phyloP scores from a whole-genome alignment of 192 early-diverging fungal genomes.

The Kickxella alabastrina region DNA sequence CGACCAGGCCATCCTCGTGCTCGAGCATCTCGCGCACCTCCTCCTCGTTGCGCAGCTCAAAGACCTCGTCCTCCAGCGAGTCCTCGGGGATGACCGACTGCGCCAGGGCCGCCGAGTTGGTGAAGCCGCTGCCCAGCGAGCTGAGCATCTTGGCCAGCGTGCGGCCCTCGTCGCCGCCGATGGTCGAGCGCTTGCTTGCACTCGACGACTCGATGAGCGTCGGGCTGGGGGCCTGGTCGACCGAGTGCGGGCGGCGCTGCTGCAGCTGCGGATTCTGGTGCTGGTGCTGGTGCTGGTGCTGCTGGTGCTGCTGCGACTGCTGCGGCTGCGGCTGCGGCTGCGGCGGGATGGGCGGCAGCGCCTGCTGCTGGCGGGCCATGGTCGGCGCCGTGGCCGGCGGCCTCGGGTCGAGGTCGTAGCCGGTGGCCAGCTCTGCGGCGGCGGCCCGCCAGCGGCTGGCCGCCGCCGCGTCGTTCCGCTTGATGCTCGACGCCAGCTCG shows the following conservation, averaged over 20 bases:
- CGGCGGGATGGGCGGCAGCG: too few relatives aligned
- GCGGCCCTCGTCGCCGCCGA: conserved; percentile 36
- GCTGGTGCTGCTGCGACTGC: too few relatives aligned
- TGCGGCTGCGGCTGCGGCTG: too few relatives aligned
- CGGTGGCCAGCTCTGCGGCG: conserved; percentile 30
- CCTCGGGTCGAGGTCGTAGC: conserved; percentile 27
- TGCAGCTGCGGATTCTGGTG: conserved; percentile 7
- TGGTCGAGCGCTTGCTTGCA: conserved; percentile 31
- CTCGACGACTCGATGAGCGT: not conserved
- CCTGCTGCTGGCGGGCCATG: not conserved
- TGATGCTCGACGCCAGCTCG: conserved; percentile 15
- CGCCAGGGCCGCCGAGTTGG: conserved; percentile 3
- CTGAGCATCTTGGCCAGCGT: conserved; percentile 46
- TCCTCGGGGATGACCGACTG: conserved; percentile 15
- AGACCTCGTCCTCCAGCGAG: conserved; percentile 9
- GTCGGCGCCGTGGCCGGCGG: conserved; percentile 4
- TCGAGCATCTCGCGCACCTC: conserved; percentile 52
- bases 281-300: too few relatives aligned
- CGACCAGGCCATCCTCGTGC: conserved; percentile 61
- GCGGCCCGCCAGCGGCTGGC: conserved; percentile 37
- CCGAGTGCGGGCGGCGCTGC: conserved; percentile 30
- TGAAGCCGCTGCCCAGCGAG: conserved; percentile 13
- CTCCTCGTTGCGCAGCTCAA: conserved; percentile 33
- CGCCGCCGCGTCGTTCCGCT: conserved; percentile 16
- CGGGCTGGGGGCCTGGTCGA: conserved; percentile 17